Base-by-base conservation (phyloP, 306 rosid genomes). In the Rosa persica region DNA sequence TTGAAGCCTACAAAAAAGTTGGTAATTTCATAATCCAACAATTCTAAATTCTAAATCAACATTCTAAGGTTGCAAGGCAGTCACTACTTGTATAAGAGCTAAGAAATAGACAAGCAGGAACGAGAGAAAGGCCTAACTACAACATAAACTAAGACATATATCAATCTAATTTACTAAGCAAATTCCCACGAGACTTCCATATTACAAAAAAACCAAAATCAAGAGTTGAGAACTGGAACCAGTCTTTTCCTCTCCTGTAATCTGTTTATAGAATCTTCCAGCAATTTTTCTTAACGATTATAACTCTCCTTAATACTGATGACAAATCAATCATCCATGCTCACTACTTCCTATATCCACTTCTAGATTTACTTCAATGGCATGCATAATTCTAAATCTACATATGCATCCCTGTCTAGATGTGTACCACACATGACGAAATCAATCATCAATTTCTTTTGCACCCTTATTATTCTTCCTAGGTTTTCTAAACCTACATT, bases 1-100 rank as follows among this genome's bases (percentile, higher is more conserved):
- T 86, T 86, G 93, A 67, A 95, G 94, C 90, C 99, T 95, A 81
- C 70, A 79, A 80, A 83, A 78, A 36, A 78, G 61, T 43, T 23
- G 42, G 70, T 54, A 19, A 69, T 72, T 74, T 78, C 78, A 47
- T 9, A 67, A 67, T 27, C 44, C 47, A 69, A 70, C n/a, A 62
- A 78, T 51, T 44, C 47, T 55, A 39, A 49, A 25, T 74, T 67
- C 73, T 49, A 48, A 46, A 67, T 80, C 36, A 70, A 78, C 23
- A 34, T 7, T 79, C 68, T 84, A 72, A 19, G 25, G 76, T 75
- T 72, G 81, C 71, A 76, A 83, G 76, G 72, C 40, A 83, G 74
- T 70, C 25, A 8, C 58, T 44, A 52, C 15, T 42, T 61, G 80
- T 36, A 76, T 22, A 78, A 34, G 48, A 38, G 72, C 11, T 12